Percentiles rank a stretch among this genome's conserved stretches.
Conservation (phyloP, 225 moss, liverwort and hornwort genomes). For the Ulota crispa region DNA sequence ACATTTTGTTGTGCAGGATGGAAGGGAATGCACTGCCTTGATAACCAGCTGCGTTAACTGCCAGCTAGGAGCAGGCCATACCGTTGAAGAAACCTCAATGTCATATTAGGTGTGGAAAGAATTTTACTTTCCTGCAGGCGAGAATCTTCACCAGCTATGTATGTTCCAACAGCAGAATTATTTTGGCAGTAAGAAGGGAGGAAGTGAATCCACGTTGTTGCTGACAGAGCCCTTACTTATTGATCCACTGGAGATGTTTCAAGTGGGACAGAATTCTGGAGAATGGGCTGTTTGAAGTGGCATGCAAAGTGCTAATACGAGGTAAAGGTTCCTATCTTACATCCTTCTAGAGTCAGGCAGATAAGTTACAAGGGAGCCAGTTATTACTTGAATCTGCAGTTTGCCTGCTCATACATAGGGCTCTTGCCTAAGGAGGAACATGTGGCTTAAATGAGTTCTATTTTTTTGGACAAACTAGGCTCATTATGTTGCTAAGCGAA, state of each 20-base stretch:
- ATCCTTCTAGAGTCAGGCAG: not conserved
- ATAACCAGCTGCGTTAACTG: conserved; percentile 31
- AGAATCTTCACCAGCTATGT: not conserved
- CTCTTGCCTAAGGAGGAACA: not conserved
- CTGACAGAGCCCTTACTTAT: not conserved
- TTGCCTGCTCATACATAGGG: not conserved
- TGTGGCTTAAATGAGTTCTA: too few relatives aligned
- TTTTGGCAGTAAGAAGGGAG: not conserved
- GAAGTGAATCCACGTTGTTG: not conserved
- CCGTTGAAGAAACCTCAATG: not conserved
- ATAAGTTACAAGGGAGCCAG: not conserved
- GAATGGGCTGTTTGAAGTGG: not conserved
- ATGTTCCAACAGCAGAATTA: not conserved
- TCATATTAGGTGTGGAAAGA: not conserved
- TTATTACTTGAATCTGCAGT: not conserved
- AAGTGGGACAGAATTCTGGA: not conserved
- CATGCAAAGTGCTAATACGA: not conserved
- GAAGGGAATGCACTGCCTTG: conserved; percentile 47
- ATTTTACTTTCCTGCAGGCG: not conserved
- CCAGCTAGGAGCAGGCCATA: not conserved
- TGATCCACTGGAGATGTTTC: not conserved
- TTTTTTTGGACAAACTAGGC: too few relatives aligned
- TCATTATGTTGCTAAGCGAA: not conserved
- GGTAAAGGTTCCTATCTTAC: not conserved
- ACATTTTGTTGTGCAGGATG: conserved; percentile 61